Evolutionary conservation across 2,329 filamentous ascomycete genomes (phyloP).

Genomic region (Biscogniauxia sp.): DNA sequence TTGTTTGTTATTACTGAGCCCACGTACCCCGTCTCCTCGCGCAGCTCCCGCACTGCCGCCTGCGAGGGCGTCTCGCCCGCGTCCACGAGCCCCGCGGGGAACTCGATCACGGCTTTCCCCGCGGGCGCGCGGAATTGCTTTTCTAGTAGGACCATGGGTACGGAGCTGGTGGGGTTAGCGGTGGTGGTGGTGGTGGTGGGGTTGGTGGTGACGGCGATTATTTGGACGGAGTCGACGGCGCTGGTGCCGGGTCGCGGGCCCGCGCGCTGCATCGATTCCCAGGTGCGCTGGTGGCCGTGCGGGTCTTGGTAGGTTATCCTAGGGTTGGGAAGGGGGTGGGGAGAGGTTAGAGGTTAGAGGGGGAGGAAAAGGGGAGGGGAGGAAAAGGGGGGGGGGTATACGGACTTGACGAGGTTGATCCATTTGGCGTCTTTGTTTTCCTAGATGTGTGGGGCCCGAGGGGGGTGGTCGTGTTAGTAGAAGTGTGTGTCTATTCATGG

Average conservation of each 20-base stretch:
- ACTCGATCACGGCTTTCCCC: slow-evolving; percentile 38
- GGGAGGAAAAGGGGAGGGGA: no score
- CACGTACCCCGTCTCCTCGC: slow-evolving; percentile 39
- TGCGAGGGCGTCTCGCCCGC: slow-evolving; percentile 36
- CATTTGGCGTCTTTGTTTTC: slow-evolving; percentile 32
- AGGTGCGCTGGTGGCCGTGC: slow-evolving; percentile 27
- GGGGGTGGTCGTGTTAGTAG: slow-evolving; percentile 2
- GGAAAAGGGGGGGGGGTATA: neutral
- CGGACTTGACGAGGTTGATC: slow-evolving; percentile 33
- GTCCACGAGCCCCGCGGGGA: slow-evolving; percentile 40
- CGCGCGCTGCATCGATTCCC: slow-evolving; percentile 29
- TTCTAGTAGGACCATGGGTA: slow-evolving; percentile 35
- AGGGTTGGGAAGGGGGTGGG: neutral
- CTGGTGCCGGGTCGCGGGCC: slow-evolving; percentile 25
- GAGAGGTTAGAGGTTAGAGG: slow-evolving; percentile 2
- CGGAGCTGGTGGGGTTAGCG: no score
- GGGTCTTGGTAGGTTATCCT: slow-evolving; percentile 32
- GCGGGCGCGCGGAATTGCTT: slow-evolving; percentile 40
- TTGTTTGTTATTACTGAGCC: slow-evolving; percentile 30
- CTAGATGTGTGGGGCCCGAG: slow-evolving; percentile 10
- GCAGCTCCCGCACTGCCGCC: slow-evolving; percentile 38
- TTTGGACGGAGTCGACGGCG: slow-evolving; percentile 30
- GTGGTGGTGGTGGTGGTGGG: no score
- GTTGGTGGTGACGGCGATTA: slow-evolving; percentile 15
- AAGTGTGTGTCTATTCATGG: no score